These are phyloP conservation scores for Lanmaoa pseudosensibilis DNA, from an alignment of 768 basidiomycete genomes.

Conservation along the genomic window DNA sequence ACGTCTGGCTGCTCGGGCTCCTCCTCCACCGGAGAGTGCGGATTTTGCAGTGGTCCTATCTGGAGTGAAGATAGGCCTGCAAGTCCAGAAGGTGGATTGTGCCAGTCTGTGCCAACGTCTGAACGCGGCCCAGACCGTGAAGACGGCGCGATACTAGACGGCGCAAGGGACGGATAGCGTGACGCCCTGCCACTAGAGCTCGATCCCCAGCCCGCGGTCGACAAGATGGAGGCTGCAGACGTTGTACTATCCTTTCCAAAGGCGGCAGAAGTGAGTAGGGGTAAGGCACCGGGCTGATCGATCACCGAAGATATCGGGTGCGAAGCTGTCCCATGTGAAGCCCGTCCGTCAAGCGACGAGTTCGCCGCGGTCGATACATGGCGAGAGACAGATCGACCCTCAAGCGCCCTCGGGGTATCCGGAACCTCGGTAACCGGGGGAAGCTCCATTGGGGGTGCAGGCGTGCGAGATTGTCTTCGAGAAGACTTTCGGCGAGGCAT, in stretches of 20 bases:
- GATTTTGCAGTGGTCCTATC: slow-evolving; percentile 17
- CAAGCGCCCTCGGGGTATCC: not conserved
- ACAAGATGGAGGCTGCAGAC: slow-evolving; percentile 19
- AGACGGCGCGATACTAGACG: slow-evolving; percentile 16
- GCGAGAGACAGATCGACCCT: not conserved
- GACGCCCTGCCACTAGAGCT: slow-evolving; percentile 18
- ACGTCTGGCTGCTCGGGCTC: not conserved
- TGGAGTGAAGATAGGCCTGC: slow-evolving; percentile 16
- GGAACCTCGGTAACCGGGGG: slow-evolving; percentile 22
- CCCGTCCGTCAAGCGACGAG: slow-evolving; percentile 7
- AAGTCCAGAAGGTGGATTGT: slow-evolving; percentile 26
- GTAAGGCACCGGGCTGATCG: slow-evolving; percentile 4
- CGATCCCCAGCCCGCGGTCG: slow-evolving; percentile 14
- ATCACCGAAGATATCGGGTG: slow-evolving; percentile 8
- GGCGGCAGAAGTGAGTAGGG: slow-evolving; percentile 27
- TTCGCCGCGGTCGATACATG: slow-evolving; percentile 1
- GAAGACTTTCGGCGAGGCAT: slow-evolving; percentile 11
- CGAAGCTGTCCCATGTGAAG: slow-evolving; percentile 12
- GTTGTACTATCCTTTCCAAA: slow-evolving; percentile 27
- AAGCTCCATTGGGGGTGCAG: slow-evolving; percentile 5
- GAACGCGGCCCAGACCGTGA: slow-evolving; percentile 9
- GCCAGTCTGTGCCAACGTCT: slow-evolving; percentile 25
- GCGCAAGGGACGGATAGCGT: slow-evolving; percentile 30
- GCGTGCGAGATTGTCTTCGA: slow-evolving; percentile 3
- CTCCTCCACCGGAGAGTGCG: slow-evolving; percentile 23